phyloP scores from a whole-genome alignment of 768 basidiomycete species.

The Pisolithus albus region DNA sequence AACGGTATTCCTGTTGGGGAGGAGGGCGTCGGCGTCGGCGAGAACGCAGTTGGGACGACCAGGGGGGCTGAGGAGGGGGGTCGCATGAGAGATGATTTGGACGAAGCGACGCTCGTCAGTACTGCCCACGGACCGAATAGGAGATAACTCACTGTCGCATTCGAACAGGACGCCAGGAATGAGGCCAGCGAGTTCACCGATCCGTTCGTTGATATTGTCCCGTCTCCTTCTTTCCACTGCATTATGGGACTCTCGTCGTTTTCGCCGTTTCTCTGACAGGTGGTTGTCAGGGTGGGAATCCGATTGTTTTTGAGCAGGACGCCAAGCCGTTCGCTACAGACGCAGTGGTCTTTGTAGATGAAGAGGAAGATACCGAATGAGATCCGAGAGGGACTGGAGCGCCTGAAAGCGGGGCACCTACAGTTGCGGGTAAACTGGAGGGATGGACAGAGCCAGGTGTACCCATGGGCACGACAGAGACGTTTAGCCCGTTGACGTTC shows the following conservation, averaged over 20 bases:
- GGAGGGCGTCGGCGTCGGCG: slow-evolving; percentile 3
- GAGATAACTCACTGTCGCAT: slow-evolving; percentile 31
- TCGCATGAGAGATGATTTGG: not conserved
- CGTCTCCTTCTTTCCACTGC: slow-evolving; percentile 82
- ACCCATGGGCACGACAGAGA: slow-evolving; percentile 11
- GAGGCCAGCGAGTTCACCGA: slow-evolving; percentile 79
- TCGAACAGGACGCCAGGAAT: slow-evolving; percentile 85
- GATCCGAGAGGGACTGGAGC: slow-evolving; percentile 2
- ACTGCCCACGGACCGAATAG: slow-evolving; percentile 3
- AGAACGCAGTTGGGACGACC: slow-evolving; percentile 7
- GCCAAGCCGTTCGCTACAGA: not conserved
- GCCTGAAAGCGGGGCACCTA: not conserved
- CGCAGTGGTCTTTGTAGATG: not conserved
- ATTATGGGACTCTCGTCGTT: slow-evolving; percentile 83
- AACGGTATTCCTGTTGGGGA: slow-evolving; percentile 3
- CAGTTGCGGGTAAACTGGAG: slow-evolving; percentile 5
- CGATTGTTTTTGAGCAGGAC: slow-evolving; percentile 7
- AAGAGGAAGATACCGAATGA: slow-evolving; percentile 1
- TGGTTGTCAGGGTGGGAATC: slow-evolving; percentile 29
- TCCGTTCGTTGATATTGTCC: slow-evolving; percentile 96
- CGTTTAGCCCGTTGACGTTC: slow-evolving; percentile 3
- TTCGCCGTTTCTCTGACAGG: slow-evolving; percentile 71
- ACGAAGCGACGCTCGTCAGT: not conserved
- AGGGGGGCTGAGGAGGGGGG: slow-evolving; percentile 10
- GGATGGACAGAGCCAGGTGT: slow-evolving; percentile 7